Evolutionary conservation across 306 rosid species (phyloP).

Genomic region (Vachellia pachyceras): DNA sequence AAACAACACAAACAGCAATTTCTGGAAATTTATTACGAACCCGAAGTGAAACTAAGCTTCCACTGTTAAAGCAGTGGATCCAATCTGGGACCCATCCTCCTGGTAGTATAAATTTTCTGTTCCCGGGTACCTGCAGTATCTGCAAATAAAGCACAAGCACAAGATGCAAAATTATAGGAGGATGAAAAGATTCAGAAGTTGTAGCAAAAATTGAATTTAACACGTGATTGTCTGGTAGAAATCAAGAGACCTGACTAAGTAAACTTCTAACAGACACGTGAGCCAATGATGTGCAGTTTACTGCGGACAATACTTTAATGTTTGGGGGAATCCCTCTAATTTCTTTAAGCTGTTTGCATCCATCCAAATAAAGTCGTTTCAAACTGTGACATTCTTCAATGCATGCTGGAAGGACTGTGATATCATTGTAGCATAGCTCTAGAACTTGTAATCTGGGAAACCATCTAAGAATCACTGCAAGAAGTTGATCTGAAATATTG

Average conservation of each 20-base stretch:
- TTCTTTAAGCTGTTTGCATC: not conserved
- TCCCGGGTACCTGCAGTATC: not conserved
- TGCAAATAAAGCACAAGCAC: too few species aligned
- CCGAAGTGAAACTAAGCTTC: not conserved
- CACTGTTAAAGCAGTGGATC: not conserved
- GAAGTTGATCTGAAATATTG: too few species aligned
- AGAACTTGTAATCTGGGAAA: not conserved
- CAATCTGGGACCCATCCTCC: not conserved
- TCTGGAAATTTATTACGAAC: not conserved
- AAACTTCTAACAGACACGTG: too few species aligned
- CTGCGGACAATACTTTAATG: not conserved
- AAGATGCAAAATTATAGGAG: too few species aligned
- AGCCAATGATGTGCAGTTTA: not conserved
- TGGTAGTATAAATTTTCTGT: not conserved
- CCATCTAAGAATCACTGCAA: too few species aligned
- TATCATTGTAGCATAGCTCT: not conserved
- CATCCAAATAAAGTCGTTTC: not conserved
- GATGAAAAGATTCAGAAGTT: too few species aligned
- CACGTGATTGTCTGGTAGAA: too few species aligned
- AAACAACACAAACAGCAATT: not conserved
- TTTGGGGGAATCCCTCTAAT: conserved; percentile 7
- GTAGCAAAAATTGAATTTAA: too few species aligned
- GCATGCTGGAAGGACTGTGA: not conserved
- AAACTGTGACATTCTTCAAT: not conserved
- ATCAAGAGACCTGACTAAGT: too few species aligned